Evolutionary conservation across 371 early-diverging fungal species (phyloP), one percentile per base, ranked within the genome.

Genomic region (Lichtheimia hyalospora): DNA sequence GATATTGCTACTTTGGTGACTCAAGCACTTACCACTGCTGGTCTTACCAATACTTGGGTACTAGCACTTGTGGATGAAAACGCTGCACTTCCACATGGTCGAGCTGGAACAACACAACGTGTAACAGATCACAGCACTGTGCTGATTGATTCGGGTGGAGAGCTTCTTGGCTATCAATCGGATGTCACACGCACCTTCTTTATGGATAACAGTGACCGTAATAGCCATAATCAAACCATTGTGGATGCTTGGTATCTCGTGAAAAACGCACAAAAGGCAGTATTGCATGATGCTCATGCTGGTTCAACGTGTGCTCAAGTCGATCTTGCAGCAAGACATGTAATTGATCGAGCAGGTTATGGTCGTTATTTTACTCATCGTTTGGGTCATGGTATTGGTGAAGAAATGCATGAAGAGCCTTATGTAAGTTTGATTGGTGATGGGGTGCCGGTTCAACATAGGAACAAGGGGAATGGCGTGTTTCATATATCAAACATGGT

Each of bases 381-480:
- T 3, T 41, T 83, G 52, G 86, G 86, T 1, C 86, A 86, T 69
- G 86, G 86, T 0, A 68, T 86, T 16, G 86, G 86, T 0, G 50
- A 78, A 50, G 80, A 83, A 27, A 84, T 82, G 60, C 86, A 86
- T 56, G 86, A 86, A 58, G 80, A 83, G 27, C 86, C 86, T 16
- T 86, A 83, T 50, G 61, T 61, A 49, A 61, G 61, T 60, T 49
- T 15, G 15, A 54, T 40, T 40, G 42, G 10, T 39, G 5, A n/a
- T n/a, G n/a, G n/a, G n/a, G n/a, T n/a, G n/a, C n/a, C n/a, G 13
- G 27, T 6, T 2, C 6, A 50, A 24, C n/a, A n/a, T n/a, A 21
- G 15, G 23, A 25, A 25, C 25, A 25, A 25, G 27, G 7, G 14
- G 5, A 20, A 3, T 53, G 18, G 27, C 14, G 54, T n/a, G 23